These are phyloP conservation scores for Fusarium avenaceum DNA, from an alignment of 2,329 filamentous ascomycete species.

Conservation along the genomic window DNA sequence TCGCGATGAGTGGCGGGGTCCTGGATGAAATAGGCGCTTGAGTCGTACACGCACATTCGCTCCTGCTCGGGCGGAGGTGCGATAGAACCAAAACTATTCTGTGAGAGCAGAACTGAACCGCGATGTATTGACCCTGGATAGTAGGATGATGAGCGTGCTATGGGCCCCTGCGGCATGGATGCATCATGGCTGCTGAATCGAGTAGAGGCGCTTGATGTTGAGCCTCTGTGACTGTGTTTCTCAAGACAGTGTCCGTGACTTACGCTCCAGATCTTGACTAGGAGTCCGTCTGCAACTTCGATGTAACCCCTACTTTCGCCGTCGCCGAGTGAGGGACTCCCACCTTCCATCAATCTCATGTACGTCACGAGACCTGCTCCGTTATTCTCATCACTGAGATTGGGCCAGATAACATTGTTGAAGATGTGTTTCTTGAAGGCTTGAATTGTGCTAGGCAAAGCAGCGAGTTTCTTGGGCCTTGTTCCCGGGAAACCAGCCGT, in stretches of 20 bases:
- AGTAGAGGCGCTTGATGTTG: conserved; percentile 63
- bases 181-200: conserved; percentile 66
- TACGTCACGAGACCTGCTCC: conserved; percentile 94
- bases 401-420: conserved; percentile 98
- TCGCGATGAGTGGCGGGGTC: conserved; percentile 78
- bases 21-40: conserved; percentile 93
- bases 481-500: conserved; percentile 87
- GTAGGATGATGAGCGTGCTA: conserved; percentile 48
- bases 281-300: conserved; percentile 88
- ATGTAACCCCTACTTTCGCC: conserved; percentile 86
- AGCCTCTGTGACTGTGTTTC: conserved; percentile 74
- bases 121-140: conserved; percentile 42
- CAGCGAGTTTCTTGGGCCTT: conserved; percentile 87
- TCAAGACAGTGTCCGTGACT: conserved; percentile 93
- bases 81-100: conserved; percentile 47
- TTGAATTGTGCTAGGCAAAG: conserved; percentile 87
- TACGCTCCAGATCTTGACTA: conserved; percentile 88
- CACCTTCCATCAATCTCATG: conserved; percentile 87
- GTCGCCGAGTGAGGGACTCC: conserved; percentile 85
- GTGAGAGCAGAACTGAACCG: conserved; percentile 51
- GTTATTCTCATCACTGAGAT: conserved; percentile 94
- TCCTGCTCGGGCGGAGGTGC: conserved; percentile 56
- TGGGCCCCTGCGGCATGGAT: conserved; percentile 48
- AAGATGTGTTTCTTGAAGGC: conserved; percentile 96
- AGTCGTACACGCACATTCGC: conserved; percentile 80